Conservation (phyloP, 768 basidiomycete genomes). For the Peribolospora baueri region DNA sequence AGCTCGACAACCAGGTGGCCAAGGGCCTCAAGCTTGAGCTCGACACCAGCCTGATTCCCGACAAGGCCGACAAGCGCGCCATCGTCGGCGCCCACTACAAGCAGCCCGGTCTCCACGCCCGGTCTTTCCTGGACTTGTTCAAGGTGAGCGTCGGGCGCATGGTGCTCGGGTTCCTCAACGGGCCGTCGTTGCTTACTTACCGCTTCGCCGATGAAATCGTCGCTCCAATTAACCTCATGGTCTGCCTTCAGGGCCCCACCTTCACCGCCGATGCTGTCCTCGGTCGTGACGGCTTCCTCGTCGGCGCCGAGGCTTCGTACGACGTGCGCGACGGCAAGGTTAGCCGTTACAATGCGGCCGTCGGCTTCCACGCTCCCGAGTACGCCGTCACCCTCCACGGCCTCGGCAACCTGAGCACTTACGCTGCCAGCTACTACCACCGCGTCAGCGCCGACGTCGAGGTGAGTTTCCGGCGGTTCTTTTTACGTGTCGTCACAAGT, state of each 20-base stretch:
- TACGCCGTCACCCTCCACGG: slow-evolving; percentile 86
- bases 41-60: slow-evolving; percentile 54
- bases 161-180: neutral
- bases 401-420: slow-evolving; percentile 78
- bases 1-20: slow-evolving; percentile 91
- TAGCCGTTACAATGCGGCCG: slow-evolving; percentile 69
- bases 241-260: slow-evolving; percentile 50
- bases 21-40: slow-evolving; percentile 94
- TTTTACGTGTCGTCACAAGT: neutral
- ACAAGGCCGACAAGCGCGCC: slow-evolving; percentile 63
- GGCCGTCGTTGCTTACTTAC: neutral
- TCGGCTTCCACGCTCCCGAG: slow-evolving; percentile 89
- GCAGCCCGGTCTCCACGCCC: slow-evolving; percentile 82
- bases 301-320: slow-evolving; percentile 89
- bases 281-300: slow-evolving; percentile 89
- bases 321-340: slow-evolving; percentile 84
- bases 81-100: slow-evolving; percentile 70
- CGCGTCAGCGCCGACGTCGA: slow-evolving; percentile 73
- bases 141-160: slow-evolving; percentile 35
- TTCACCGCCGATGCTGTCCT: slow-evolving; percentile 88
- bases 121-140: slow-evolving; percentile 74
- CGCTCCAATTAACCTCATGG: neutral
- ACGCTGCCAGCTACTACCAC: slow-evolving; percentile 95
- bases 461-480: slow-evolving; percentile 30
- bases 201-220: neutral